Evolutionary conservation across 345 rosid species (phyloP).

Genomic region (Sonneratia caseolaris): DNA sequence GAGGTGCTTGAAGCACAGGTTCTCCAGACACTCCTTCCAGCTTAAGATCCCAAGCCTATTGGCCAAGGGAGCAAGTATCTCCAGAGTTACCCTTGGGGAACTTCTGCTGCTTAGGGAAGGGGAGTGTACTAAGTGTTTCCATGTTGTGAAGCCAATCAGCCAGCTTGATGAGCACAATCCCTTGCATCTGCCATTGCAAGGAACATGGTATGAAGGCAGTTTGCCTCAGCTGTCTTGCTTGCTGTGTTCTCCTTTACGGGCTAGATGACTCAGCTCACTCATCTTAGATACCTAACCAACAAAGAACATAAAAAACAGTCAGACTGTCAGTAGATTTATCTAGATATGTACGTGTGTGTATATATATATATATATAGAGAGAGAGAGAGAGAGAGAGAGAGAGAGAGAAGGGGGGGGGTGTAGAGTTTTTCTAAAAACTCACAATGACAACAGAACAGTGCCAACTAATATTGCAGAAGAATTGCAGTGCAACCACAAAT

Average conservation of each 20-base stretch:
- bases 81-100: conserved; percentile 87
- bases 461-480: no score
- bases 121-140: conserved; percentile 77
- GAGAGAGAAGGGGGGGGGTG: no score
- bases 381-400: no score
- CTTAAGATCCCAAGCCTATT: conserved; percentile 73
- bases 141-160: conserved; percentile 97
- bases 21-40: conserved; percentile 90
- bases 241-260: conserved; percentile 88
- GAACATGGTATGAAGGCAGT: conserved; percentile 89
- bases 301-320: background rate
- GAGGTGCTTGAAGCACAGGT: conserved; percentile 84
- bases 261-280: conserved; percentile 87
- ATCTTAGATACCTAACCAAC: conserved; percentile 76
- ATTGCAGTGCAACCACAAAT: no score
- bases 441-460: no score
- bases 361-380: background rate
- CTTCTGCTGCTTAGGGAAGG: conserved; percentile 66
- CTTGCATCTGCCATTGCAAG: conserved; percentile 97
- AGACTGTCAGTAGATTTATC: background rate
- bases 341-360: background rate
- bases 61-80: conserved; percentile 85
- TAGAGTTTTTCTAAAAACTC: no score
- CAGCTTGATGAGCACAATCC: conserved; percentile 81
- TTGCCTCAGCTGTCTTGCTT: conserved; percentile 73